Percentiles rank a stretch among this genome's conserved stretches.
Evolutionary conservation across 352 stramenopile genomes (phyloP).

Genomic region (Globisporangium cylindrosporum): DNA sequence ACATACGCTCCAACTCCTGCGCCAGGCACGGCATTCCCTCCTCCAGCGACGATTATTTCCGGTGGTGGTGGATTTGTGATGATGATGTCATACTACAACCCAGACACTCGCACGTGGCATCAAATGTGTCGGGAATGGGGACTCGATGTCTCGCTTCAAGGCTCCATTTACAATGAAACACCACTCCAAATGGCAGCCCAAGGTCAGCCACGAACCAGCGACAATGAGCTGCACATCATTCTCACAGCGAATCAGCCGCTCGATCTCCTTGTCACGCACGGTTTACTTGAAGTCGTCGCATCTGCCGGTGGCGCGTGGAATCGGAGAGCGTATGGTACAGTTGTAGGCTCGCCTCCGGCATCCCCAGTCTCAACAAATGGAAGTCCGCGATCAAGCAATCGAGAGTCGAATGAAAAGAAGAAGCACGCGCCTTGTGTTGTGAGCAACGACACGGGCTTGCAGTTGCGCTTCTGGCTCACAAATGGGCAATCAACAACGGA

Average conservation of each 20-base stretch:
- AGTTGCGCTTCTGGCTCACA: slow-evolving; percentile 68
- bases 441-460: slow-evolving; percentile 72
- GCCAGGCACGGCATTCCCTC: slow-evolving; percentile 13
- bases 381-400: slow-evolving; percentile 13
- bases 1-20: slow-evolving; percentile 36
- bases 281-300: slow-evolving; percentile 69
- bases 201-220: slow-evolving; percentile 18
- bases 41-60: slow-evolving; percentile 53
- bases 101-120: slow-evolving; percentile 78
- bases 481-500: slow-evolving; percentile 39
- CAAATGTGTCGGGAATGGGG: slow-evolving; percentile 78
- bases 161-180: slow-evolving; percentile 25
- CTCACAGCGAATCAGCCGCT: slow-evolving; percentile 67
- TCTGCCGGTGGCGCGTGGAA: slow-evolving; percentile 79
- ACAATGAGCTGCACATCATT: slow-evolving; percentile 73
- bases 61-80: slow-evolving; percentile 62
- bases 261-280: slow-evolving; percentile 75
- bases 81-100: slow-evolving; percentile 79
- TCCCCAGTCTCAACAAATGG: slow-evolving; percentile 5
- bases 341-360: slow-evolving; percentile 18
- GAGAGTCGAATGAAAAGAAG: slow-evolving; percentile 26
- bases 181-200: slow-evolving; percentile 2
- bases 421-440: slow-evolving; percentile 75
- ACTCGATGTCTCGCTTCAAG: slow-evolving; percentile 66
- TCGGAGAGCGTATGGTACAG: slow-evolving; percentile 19